phyloP scores from a whole-genome alignment of 441 rosid species.

The Erysimum cheiri region DNA sequence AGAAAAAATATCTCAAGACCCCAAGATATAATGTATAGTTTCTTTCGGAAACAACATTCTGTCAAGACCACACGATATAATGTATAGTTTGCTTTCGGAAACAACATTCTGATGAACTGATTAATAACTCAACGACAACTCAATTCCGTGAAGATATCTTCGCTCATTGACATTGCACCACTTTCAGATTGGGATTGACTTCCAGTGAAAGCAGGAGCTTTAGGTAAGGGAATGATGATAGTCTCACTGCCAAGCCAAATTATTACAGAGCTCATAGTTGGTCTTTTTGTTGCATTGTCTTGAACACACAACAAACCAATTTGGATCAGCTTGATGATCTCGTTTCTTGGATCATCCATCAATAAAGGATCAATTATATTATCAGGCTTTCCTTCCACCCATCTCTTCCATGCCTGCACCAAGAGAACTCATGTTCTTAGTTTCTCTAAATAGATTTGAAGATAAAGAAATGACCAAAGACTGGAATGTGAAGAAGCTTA shows the following conservation, averaged over 20 bases:
- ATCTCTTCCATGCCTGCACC: constrained; percentile 6
- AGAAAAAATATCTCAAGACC: neutral
- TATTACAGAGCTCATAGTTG: constrained; percentile 6
- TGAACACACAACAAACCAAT: constrained; percentile 21
- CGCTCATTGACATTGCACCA: constrained; percentile 26
- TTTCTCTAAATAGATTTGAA: neutral
- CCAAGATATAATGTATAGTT: neutral
- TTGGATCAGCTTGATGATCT: constrained; percentile 2
- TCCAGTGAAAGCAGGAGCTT: constrained; percentile 25
- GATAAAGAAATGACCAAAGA: neutral
- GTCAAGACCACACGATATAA: neutral
- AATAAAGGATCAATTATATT: neutral
- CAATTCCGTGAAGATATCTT: constrained; percentile 20
- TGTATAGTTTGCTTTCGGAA: neutral
- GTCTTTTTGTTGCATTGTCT: constrained; percentile 1
- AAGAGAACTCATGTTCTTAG: neutral
- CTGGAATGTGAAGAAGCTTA: constrained; percentile 14
- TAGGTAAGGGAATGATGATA: neutral
- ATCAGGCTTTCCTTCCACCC: constrained; percentile 4
- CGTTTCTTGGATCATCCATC: neutral
- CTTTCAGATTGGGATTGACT: constrained; percentile 20
- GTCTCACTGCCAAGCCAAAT: constrained; percentile 7
- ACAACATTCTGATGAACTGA: neutral
- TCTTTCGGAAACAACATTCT: no score
- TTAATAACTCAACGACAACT: constrained; percentile 9